Conservation (phyloP, 371 early-diverging fungal genomes). For the Rhizopus delemar region DNA sequence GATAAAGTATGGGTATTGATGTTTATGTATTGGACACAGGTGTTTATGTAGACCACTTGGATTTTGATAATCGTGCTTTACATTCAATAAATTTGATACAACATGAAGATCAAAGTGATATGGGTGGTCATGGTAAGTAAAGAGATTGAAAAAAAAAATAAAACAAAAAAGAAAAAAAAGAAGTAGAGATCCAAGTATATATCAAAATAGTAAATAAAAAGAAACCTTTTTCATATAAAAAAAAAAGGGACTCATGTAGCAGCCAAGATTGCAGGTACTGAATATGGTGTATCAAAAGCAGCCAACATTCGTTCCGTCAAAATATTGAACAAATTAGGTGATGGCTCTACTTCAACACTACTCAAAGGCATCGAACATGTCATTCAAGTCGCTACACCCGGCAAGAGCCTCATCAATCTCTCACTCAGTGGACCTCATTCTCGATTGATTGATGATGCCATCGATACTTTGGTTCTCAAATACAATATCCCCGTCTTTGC, state of each 20-base stretch:
- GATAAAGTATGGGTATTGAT: constrained; percentile 52
- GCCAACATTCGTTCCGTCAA: constrained; percentile 75
- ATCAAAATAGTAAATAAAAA: constrained; percentile 32
- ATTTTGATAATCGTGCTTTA: constrained; percentile 75
- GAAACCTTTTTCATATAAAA: constrained; percentile 36
- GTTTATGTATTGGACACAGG: constrained; percentile 81
- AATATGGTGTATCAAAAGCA: constrained; percentile 76
- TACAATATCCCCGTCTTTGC: constrained; percentile 48
- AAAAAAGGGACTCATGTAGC: constrained; percentile 75
- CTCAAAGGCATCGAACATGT: constrained; percentile 61
- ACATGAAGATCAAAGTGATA: constrained; percentile 58
- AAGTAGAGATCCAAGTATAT: neutral
- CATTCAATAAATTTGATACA: constrained; percentile 58
- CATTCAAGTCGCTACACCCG: constrained; percentile 28
- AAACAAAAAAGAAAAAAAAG: neutral
- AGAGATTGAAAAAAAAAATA: neutral
- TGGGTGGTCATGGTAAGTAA: constrained; percentile 73
- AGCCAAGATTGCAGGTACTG: constrained; percentile 68
- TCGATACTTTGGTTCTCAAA: constrained; percentile 50
- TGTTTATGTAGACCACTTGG: constrained; percentile 66
- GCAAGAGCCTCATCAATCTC: constrained; percentile 55
- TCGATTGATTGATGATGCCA: constrained; percentile 28
- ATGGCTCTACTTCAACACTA: constrained; percentile 61
- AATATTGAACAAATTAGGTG: constrained; percentile 54
- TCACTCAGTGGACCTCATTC: constrained; percentile 59